A percentile compares a stretch with the other conserved stretches of the same genome.
These are phyloP conservation scores for Beauveria sp. DNA, from an alignment of 2,329 filamentous ascomycete genomes.

Conservation along the genomic window DNA sequence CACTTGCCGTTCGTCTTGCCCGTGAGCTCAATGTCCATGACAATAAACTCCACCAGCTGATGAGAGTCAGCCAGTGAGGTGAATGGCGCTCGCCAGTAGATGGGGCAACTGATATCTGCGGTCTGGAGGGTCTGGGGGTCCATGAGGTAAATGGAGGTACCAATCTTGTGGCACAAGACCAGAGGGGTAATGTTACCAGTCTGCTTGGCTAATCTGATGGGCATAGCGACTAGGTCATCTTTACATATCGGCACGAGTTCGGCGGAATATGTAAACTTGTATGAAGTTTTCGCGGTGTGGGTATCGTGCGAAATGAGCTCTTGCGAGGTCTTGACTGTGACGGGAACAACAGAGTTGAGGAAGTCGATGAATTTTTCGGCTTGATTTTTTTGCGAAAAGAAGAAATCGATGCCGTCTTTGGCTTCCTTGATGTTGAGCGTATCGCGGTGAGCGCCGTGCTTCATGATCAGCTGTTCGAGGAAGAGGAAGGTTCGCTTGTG, in stretches of 20 bases:
- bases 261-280: slow-evolving; percentile 89
- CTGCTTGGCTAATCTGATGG: slow-evolving; percentile 79
- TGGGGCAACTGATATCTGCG: slow-evolving; percentile 69
- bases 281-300: slow-evolving; percentile 83
- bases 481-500: slow-evolving; percentile 73
- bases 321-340: slow-evolving; percentile 66
- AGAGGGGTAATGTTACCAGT: slow-evolving; percentile 85
- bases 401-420: slow-evolving; percentile 94
- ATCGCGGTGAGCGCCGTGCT: slow-evolving; percentile 84
- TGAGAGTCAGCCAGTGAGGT: slow-evolving; percentile 72
- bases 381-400: slow-evolving; percentile 81
- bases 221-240: slow-evolving; percentile 90
- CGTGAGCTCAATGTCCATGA: slow-evolving; percentile 86
- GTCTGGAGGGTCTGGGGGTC: slow-evolving; percentile 89
- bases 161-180: slow-evolving; percentile 77
- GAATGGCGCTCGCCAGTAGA: slow-evolving; percentile 92
- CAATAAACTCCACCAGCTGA: slow-evolving; percentile 83
- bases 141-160: slow-evolving; percentile 81
- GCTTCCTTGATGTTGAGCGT: slow-evolving; percentile 98
- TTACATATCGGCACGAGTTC: slow-evolving; percentile 94
- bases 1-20: slow-evolving; percentile 72
- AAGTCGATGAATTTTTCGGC: slow-evolving; percentile 92
- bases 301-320: slow-evolving; percentile 90
- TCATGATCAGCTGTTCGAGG: slow-evolving; percentile 91
- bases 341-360: slow-evolving; percentile 70